Percentiles rank a stretch among this genome's conserved stretches.
These are phyloP conservation scores for Exserohilum rostratum DNA, from an alignment of 2,329 filamentous ascomycete genomes.

Conservation along the genomic window DNA sequence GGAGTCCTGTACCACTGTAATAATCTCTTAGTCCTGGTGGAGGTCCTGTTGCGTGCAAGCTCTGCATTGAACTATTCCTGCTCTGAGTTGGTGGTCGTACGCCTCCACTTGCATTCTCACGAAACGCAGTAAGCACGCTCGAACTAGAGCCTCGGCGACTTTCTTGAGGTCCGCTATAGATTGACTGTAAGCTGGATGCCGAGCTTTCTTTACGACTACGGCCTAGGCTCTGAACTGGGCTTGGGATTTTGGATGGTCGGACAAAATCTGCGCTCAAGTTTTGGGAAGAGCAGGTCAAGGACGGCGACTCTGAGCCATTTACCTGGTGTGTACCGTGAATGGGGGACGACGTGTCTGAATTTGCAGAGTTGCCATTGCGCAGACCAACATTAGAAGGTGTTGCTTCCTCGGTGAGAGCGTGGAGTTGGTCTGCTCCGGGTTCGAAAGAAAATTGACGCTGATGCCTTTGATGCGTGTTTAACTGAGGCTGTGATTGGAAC, in stretches of 20 bases:
- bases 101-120: conserved; percentile 21
- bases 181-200: conserved; percentile 46
- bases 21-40: conserved; percentile 17
- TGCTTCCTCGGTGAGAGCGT: conserved; percentile 22
- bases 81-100: conserved; percentile 19
- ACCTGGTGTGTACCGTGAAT: background rate
- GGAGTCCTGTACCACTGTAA: conserved; percentile 25
- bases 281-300: conserved; percentile 1
- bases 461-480: conserved; percentile 24
- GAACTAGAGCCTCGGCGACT: conserved; percentile 37
- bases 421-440: conserved; percentile 48
- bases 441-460: conserved; percentile 53
- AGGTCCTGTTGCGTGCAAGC: conserved; percentile 14
- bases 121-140: conserved; percentile 39
- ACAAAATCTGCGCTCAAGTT: conserved; percentile 14
- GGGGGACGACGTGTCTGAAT: conserved; percentile 5
- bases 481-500: conserved; percentile 26
- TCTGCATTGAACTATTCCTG: conserved; percentile 28
- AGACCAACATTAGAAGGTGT: conserved; percentile 8
- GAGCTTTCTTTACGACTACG: conserved; percentile 49
- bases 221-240: conserved; percentile 46
- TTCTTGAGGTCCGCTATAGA: conserved; percentile 24
- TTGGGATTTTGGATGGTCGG: conserved; percentile 52
- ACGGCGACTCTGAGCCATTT: background rate
- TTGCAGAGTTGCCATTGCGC: conserved; percentile 11